Evolutionary conservation across 257 asterid species (phyloP).

Genomic region (Leptodermis oblonga): DNA sequence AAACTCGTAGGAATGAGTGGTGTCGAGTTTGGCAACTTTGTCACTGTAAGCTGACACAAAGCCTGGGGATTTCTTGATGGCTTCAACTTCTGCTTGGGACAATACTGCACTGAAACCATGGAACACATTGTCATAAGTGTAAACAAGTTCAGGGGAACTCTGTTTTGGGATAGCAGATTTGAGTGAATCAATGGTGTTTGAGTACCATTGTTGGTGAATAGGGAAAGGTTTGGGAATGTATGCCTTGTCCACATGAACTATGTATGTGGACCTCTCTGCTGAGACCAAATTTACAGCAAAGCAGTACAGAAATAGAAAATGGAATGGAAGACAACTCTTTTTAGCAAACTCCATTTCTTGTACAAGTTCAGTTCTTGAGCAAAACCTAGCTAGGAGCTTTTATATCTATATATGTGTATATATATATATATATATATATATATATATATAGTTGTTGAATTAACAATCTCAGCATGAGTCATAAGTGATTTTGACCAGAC

Average conservation of each 20-base stretch:
- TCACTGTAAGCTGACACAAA: too few relatives aligned
- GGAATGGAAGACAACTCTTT: constrained; percentile 11
- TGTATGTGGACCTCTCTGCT: constrained; percentile 26
- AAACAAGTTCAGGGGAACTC: constrained; percentile 13
- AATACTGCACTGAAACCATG: constrained; percentile 44
- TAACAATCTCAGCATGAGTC: too few relatives aligned
- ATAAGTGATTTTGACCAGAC: too few relatives aligned
- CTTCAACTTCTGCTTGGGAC: constrained; percentile 28
- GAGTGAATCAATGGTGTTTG: constrained; percentile 21
- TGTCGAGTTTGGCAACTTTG: constrained; percentile 34
- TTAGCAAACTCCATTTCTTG: constrained; percentile 18
- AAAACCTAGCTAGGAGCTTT: too few relatives aligned
- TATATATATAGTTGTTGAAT: too few relatives aligned
- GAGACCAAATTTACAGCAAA: constrained; percentile 2
- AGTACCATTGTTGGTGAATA: constrained; percentile 32
- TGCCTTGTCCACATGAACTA: constrained; percentile 45
- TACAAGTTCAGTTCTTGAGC: too few relatives aligned
- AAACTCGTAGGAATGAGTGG: constrained; percentile 45
- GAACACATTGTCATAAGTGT: constrained; percentile 37
- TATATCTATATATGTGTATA: too few relatives aligned
- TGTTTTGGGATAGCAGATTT: constrained; percentile 11
- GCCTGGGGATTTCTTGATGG: too few relatives aligned
- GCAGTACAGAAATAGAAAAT: constrained; percentile 5
- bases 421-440: too few relatives aligned
- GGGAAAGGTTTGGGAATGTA: constrained; percentile 33